A percentile compares a stretch with the other conserved stretches of the same genome.
phyloP scores from a whole-genome alignment of 1,284 basidiomycete genomes.

The Pisolithus thermaeus region DNA sequence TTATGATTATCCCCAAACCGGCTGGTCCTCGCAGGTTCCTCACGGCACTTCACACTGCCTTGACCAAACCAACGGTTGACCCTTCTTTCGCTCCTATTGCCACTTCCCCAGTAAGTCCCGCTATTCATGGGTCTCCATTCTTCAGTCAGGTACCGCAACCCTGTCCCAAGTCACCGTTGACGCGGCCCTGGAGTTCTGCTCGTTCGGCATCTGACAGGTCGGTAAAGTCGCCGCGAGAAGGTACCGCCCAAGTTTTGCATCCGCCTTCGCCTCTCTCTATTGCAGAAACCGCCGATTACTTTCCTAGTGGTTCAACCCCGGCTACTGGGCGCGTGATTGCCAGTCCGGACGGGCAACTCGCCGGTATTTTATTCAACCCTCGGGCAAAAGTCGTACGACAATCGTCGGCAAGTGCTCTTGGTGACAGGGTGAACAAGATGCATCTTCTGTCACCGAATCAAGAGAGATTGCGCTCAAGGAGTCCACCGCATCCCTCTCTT shows the following conservation, averaged over 20 bases:
- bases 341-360: conserved; percentile 86
- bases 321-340: conserved; percentile 89
- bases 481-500: conserved; percentile 16
- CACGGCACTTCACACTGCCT: conserved; percentile 83
- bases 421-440: conserved; percentile 27
- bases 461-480: conserved; percentile 24
- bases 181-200: conserved; percentile 40
- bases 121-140: conserved; percentile 37
- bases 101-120: conserved; percentile 78
- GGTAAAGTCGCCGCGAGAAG: conserved; percentile 46
- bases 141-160: conserved; percentile 34
- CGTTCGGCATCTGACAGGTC: conserved; percentile 59
- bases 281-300: conserved; percentile 82
- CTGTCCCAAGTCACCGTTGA: conserved; percentile 37
- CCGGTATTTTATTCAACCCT: conserved; percentile 95
- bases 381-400: conserved; percentile 35
- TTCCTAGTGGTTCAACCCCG: conserved; percentile 71
- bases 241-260: conserved; percentile 37
- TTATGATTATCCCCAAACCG: conserved; percentile 93
- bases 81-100: conserved; percentile 90
- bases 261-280: conserved; percentile 70
- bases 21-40: conserved; percentile 88
- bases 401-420: conserved; percentile 8
- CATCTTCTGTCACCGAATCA: conserved; percentile 29
- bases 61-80: conserved; percentile 80